Conservation (phyloP, 2,329 filamentous ascomycete species). For the Exutisphaerella laricina region DNA sequence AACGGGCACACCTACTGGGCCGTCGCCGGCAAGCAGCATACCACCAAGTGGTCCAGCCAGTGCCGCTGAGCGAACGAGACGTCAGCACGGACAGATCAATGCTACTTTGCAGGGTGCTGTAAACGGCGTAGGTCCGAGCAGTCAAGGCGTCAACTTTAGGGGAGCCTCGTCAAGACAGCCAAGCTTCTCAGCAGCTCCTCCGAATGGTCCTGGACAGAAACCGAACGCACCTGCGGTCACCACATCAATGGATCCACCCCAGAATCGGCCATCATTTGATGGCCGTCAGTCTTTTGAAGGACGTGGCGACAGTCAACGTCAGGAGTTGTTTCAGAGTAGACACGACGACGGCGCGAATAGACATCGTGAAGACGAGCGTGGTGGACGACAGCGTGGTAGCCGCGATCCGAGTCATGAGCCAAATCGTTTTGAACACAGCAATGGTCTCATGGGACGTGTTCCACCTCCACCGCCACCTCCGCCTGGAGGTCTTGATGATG, state of each 20-base stretch:
- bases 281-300: slow-evolving; percentile 4
- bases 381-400: slow-evolving; percentile 19
- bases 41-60: slow-evolving; percentile 30
- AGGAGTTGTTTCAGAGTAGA: slow-evolving; percentile 22
- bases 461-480: slow-evolving; percentile 19
- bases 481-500: slow-evolving; percentile 18
- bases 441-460: slow-evolving; percentile 8
- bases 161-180: slow-evolving; percentile 29
- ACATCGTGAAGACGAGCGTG: slow-evolving; percentile 26
- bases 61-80: slow-evolving; percentile 18
- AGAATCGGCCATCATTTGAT: slow-evolving; percentile 11
- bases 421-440: slow-evolving; percentile 14
- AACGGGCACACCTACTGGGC: slow-evolving; percentile 27
- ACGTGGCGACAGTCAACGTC: slow-evolving; percentile 6
- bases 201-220: slow-evolving; percentile 9
- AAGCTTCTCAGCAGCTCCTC: slow-evolving; percentile 16
- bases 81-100: slow-evolving; percentile 26
- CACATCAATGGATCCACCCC: slow-evolving; percentile 22
- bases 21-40: slow-evolving; percentile 21
- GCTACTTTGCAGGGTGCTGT: slow-evolving; percentile 22
- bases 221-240: slow-evolving; percentile 11
- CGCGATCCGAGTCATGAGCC: slow-evolving; percentile 28
- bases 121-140: slow-evolving; percentile 10
- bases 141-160: slow-evolving; percentile 29
- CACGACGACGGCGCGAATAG: slow-evolving; percentile 18